A percentile compares a stretch with the other conserved stretches of the same genome.
Evolutionary conservation across 1,139 yeast species (phyloP).

Genomic region (Wickerhamomyces sp.): DNA sequence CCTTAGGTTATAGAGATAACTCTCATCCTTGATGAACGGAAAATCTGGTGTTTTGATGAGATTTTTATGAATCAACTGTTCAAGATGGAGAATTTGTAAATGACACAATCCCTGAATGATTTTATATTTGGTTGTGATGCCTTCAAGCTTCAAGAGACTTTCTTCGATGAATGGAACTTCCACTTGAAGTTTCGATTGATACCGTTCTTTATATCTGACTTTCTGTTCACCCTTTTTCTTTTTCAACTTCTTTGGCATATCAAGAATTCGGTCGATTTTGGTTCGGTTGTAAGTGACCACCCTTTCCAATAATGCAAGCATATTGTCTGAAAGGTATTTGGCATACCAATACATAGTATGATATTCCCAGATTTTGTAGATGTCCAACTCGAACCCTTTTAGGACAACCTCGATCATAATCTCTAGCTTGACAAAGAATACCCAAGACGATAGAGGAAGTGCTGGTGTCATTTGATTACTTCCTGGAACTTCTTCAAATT

Average conservation of each 20-base stretch:
- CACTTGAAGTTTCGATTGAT: constrained; percentile 21
- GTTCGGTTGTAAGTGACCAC: constrained; percentile 42
- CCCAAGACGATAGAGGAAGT: constrained; percentile 63
- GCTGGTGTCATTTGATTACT: constrained; percentile 27
- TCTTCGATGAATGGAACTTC: constrained; percentile 25
- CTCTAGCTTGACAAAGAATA: constrained; percentile 58
- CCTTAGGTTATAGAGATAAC: constrained; percentile 57
- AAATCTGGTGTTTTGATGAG: constrained; percentile 34
- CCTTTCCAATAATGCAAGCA: constrained; percentile 45
- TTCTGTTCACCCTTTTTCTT: constrained; percentile 37
- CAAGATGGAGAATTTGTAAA: constrained; percentile 35
- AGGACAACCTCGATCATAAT: constrained; percentile 70
- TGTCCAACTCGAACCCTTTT: constrained; percentile 71
- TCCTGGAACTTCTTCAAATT: constrained; percentile 22
- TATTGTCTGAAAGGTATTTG: constrained; percentile 44
- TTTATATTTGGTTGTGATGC: constrained; percentile 32
- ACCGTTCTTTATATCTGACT: constrained; percentile 24
- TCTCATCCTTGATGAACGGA: constrained; percentile 37
- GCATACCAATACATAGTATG: constrained; percentile 66
- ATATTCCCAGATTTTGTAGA: constrained; percentile 70
- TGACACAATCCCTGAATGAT: constrained; percentile 33
- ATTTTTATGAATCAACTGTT: constrained; percentile 34
- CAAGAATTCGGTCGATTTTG: constrained; percentile 31
- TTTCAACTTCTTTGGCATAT: constrained; percentile 41
- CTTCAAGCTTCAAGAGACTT: constrained; percentile 20